A percentile compares a stretch with the other conserved stretches of the same genome.
phyloP scores from a whole-genome alignment of 2,329 filamentous ascomycete genomes.

The Alternaria tenuissima region DNA sequence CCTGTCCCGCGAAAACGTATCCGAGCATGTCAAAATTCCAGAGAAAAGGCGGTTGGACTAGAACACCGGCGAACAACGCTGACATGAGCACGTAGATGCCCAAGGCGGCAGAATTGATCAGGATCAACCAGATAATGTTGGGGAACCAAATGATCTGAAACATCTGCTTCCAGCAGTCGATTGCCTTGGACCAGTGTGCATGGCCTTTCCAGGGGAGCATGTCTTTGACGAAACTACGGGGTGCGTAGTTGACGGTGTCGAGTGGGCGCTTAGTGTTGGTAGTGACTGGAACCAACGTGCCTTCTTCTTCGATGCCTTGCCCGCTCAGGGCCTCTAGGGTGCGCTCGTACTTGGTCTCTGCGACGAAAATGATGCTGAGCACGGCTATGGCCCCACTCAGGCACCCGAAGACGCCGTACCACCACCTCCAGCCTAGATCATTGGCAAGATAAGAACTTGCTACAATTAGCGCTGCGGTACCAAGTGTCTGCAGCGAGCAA shows the following conservation, averaged over 20 bases:
- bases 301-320: slow-evolving; percentile 20
- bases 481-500: slow-evolving; percentile 20
- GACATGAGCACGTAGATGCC: slow-evolving; percentile 23
- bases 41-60: slow-evolving; percentile 16
- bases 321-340: slow-evolving; percentile 19
- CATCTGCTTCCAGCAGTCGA: slow-evolving; percentile 23
- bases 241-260: slow-evolving; percentile 14
- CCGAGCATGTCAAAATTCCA: slow-evolving; percentile 20
- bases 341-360: slow-evolving; percentile 19
- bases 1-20: slow-evolving; percentile 20
- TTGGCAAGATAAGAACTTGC: slow-evolving; percentile 19
- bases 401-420: slow-evolving; percentile 19
- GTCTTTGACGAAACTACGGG: slow-evolving; percentile 14
- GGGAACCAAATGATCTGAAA: slow-evolving; percentile 22
- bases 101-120: slow-evolving; percentile 15
- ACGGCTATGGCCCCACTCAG: slow-evolving; percentile 14
- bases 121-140: slow-evolving; percentile 18
- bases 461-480: slow-evolving; percentile 18
- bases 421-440: slow-evolving; percentile 22
- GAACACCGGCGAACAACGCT: slow-evolving; percentile 17
- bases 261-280: slow-evolving; percentile 13
- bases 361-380: slow-evolving; percentile 18
- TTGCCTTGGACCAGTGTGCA: slow-evolving; percentile 14
- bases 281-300: slow-evolving; percentile 15
- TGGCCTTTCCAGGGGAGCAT: slow-evolving; percentile 22